A percentile compares a stretch with the other conserved stretches of the same genome.
phyloP scores from a whole-genome alignment of 768 basidiomycete genomes.

The Fistulinella prunicolor region DNA sequence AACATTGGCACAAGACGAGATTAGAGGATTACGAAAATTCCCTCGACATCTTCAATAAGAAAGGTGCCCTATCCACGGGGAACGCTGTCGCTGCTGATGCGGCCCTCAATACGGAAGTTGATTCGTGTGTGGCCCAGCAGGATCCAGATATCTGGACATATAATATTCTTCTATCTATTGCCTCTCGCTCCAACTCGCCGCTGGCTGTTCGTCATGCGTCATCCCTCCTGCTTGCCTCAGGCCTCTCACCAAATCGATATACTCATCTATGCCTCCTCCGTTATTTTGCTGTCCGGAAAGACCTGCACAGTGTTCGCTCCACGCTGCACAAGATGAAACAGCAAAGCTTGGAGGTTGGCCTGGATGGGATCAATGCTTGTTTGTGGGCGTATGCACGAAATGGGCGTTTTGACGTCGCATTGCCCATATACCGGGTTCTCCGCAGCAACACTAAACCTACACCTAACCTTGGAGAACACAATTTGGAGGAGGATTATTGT shows the following conservation, averaged over 20 bases:
- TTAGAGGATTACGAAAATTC: slow-evolving; percentile 58
- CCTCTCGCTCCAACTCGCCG: slow-evolving; percentile 47
- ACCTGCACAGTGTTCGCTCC: slow-evolving; percentile 53
- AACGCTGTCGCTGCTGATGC: slow-evolving; percentile 8
- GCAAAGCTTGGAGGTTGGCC: slow-evolving; percentile 48
- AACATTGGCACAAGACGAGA: slow-evolving; percentile 58
- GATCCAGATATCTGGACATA: slow-evolving; percentile 68
- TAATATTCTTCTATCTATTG: slow-evolving; percentile 64
- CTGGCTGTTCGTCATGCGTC: slow-evolving; percentile 49
- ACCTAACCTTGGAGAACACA: slow-evolving; percentile 31
- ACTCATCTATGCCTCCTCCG: slow-evolving; percentile 60
- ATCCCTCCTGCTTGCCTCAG: slow-evolving; percentile 51
- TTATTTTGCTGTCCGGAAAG: slow-evolving; percentile 47
- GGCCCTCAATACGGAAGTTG: slow-evolving; percentile 5
- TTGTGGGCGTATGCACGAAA: slow-evolving; percentile 65
- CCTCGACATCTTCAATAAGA: slow-evolving; percentile 59
- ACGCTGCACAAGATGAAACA: slow-evolving; percentile 52
- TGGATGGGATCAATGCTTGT: slow-evolving; percentile 68
- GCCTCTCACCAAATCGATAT: slow-evolving; percentile 54
- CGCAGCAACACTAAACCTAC: slow-evolving; percentile 49
- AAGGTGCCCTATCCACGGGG: slow-evolving; percentile 38
- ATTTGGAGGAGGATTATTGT: slow-evolving; percentile 34
- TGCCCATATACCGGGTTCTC: slow-evolving; percentile 61
- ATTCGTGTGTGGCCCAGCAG: slow-evolving; percentile 1
- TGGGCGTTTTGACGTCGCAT: slow-evolving; percentile 52